Conservation (phyloP, 208 protist species). For the Leishmania braziliensis region DNA sequence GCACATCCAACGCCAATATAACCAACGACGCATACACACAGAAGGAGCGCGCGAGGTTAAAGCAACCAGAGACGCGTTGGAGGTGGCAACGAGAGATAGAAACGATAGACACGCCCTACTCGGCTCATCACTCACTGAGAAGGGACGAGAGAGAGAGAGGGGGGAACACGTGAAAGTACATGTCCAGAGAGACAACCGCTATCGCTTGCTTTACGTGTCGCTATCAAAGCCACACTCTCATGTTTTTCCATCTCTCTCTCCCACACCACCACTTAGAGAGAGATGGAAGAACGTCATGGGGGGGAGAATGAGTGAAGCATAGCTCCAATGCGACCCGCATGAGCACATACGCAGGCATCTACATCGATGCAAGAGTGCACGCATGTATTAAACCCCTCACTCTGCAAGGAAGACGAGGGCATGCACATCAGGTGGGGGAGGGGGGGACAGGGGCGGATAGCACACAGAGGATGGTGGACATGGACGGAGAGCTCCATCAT, state of each 20-base stretch:
- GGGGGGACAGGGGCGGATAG: too few species aligned
- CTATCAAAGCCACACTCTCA: not conserved
- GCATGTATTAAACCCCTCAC: not conserved
- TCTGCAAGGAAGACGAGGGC: not conserved
- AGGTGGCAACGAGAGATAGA: not conserved
- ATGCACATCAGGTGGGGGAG: not conserved
- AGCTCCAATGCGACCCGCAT: not conserved
- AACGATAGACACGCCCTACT: not conserved
- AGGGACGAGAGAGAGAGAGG: not conserved
- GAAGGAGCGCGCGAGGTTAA: not conserved
- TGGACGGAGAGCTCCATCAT: too few species aligned
- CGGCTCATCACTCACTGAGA: not conserved
- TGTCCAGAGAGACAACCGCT: not conserved
- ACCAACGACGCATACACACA: not conserved
- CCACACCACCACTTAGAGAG: too few species aligned
- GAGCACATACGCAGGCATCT: not conserved
- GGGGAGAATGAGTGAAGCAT: not conserved
- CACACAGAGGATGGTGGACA: not conserved
- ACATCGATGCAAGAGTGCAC: not conserved
- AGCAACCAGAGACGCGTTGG: not conserved
- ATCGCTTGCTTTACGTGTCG: not conserved
- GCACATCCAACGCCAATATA: not conserved
- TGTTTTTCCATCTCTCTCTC: not conserved
- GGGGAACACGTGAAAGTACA: not conserved
- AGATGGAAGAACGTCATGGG: not conserved